These are phyloP conservation scores for Aristolochia californica DNA, from an alignment of 164 flowering plant species.

Conservation along the genomic window DNA sequence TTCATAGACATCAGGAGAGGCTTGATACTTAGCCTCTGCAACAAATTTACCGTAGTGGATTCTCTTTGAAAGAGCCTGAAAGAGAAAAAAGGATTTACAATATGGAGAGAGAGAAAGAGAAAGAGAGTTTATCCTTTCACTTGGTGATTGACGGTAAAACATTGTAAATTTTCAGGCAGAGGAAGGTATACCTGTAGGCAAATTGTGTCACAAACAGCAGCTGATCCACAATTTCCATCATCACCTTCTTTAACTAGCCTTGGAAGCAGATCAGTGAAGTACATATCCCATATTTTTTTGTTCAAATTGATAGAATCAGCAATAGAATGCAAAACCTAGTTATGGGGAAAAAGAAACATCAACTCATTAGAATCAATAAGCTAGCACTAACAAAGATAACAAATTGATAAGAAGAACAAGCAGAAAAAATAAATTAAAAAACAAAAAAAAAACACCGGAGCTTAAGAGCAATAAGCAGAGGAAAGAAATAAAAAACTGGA, in stretches of 20 bases:
- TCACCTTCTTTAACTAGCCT: slow-evolving; percentile 72
- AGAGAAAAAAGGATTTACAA: neutral
- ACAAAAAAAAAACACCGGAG: too few species aligned
- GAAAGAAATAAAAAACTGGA: too few species aligned
- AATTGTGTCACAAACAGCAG: slow-evolving; percentile 84
- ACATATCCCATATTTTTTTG: slow-evolving; percentile 69
- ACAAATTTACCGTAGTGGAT: slow-evolving; percentile 93
- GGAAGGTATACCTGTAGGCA: slow-evolving; percentile 69
- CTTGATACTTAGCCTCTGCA: slow-evolving; percentile 81
- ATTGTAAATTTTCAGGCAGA: neutral
- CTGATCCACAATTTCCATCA: slow-evolving; percentile 90
- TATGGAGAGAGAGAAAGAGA: neutral
- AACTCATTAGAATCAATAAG: too few species aligned
- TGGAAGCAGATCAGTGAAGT: slow-evolving; percentile 72
- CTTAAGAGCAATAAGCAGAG: too few species aligned
- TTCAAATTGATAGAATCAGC: slow-evolving; percentile 83
- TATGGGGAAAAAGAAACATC: slow-evolving; percentile 4
- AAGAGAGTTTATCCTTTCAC: neutral
- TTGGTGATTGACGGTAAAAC: neutral
- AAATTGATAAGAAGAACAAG: too few species aligned
- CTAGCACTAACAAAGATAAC: too few species aligned
- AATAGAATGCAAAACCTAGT: slow-evolving; percentile 72
- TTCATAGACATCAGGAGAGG: slow-evolving; percentile 53
- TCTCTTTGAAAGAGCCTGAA: slow-evolving; percentile 84
- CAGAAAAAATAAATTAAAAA: too few species aligned